Evolutionary conservation across 306 rosid genomes (phyloP), one percentile per base, ranked within the genome.

Genomic region (Sicyos edulis): DNA sequence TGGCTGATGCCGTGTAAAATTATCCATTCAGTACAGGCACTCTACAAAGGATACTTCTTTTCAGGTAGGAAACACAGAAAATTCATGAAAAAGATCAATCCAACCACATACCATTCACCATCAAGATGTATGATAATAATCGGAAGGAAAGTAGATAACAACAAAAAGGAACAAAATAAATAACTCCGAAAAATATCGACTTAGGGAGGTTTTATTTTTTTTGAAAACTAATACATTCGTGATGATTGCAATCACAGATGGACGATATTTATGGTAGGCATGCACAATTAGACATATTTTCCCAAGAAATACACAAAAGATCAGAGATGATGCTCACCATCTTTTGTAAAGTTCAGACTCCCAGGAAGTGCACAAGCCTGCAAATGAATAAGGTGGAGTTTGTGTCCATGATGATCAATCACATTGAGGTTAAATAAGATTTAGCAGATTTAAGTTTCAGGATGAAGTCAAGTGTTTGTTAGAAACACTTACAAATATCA

Each of bases 361-460:
- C 90, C 91, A 91, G 3, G 99, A 86, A 63, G 84, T 74, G 80
- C 97, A 86, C 80, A 95, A 83, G 79, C 96, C 99, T 95, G 88
- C 71, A 80, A 81, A 10, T 34, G 79, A 74, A 70, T 76, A 74
- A 72, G 70, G 24, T 16, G 37, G 20, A 69, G 44, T 47, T 69
- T 69, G 44, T 47, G 53, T 50, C 22, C 45, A 68, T 14, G 73
- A 69, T 50, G 24, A 69, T 16, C 34, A 54, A 54, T 54, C 32
- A 54, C 17, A 34, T 71, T 7, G 66, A 42, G 67, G 19, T 50
- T 76, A 72, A 11, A 34, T 32, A 53, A 19, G 32, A 75, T 69
- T 67, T 37, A 52, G 50, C 50, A 58, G 69, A 50, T 54, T 24
- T 14, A 21, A 50, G 12, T 15, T 50, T 68, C 40, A 50, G 21